Evolutionary conservation across 129 eudicot genomes (phyloP), one percentile per base, ranked within the genome.

Genomic region (Centrapalus pauciflorus): DNA sequence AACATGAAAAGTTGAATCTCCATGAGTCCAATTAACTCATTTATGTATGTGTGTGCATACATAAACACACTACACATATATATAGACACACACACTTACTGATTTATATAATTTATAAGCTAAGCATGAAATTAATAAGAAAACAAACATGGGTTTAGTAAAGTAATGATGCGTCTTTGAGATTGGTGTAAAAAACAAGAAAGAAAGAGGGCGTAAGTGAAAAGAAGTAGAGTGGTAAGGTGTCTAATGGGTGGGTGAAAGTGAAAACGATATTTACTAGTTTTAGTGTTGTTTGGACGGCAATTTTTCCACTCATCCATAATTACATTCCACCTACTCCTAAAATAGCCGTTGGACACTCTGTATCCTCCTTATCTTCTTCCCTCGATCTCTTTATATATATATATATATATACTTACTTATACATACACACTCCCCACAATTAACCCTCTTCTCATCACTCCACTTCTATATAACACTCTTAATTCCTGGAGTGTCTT

Each of bases 241-340:
- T 60, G 41, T 66, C 79, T 66, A 74, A 57, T 57, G 69, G 79
- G 79, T 75, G 69, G 79, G 79, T 66, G 74, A 75, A 75, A 57
- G 79, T 66, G 74, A 75, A 75, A 57, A 75, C 74, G 74, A 67
- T 66, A 66, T 75, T 66, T 56, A 75, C 66, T 45, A 8, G 55
- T 14, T 1, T 14, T 55, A 65, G 67, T 67, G 73, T 65, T 23
- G 3, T 57, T 41, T 74, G 74, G 79, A 66, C 79, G 74, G 79
- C 79, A 67, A 16, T 66, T 30, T 38, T 67, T 48, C 79, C 74
- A 66, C 33, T n/a, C 8, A n/a, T 66, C 10, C 26, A 75, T 75
- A 66, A 75, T 75, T 75, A 66, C 79, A 75, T 2, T 60, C 68
- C 74, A 75, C 79, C 74, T 66, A 75, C 79, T 35, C 55, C 9